These are phyloP conservation scores for Scheffersomyces titani DNA, from an alignment of 1,139 yeast species.

Conservation along the genomic window DNA sequence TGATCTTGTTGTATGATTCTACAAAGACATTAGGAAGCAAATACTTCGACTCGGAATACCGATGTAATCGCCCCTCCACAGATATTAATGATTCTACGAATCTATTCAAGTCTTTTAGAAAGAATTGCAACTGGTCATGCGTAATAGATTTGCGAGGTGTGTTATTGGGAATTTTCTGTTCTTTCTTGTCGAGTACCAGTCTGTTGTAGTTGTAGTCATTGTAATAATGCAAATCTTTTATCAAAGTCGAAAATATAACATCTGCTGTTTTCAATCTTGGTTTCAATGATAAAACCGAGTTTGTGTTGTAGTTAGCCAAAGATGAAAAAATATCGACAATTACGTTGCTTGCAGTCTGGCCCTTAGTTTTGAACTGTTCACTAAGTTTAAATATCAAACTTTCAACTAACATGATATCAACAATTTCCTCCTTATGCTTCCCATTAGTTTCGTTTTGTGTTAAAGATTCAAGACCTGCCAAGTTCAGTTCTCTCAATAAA, in stretches of 20 bases:
- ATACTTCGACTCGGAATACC: constrained; percentile 11
- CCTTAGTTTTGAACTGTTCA: constrained; percentile 22
- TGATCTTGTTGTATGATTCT: constrained; percentile 26
- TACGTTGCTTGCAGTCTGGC: constrained; percentile 19
- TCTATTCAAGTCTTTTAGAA: constrained; percentile 14
- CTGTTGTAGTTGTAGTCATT: constrained; percentile 32
- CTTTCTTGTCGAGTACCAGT: constrained; percentile 13
- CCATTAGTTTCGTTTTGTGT: not conserved
- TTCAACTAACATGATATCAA: constrained; percentile 30
- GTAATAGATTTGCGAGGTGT: constrained; percentile 27
- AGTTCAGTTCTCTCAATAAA: constrained; percentile 7
- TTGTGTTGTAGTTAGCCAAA: constrained; percentile 20
- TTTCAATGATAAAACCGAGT: constrained; percentile 15
- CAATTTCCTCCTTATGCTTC: constrained; percentile 11
- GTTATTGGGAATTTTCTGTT: constrained; percentile 17
- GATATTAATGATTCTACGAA: constrained; percentile 25
- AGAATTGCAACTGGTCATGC: constrained; percentile 20
- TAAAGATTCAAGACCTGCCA: constrained; percentile 10
- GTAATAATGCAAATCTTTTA: constrained; percentile 36
- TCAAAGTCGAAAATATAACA: constrained; percentile 31
- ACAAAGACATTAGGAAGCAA: constrained; percentile 22
- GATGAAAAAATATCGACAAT: constrained; percentile 26
- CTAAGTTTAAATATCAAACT: constrained; percentile 36
- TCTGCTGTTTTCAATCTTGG: constrained; percentile 30
- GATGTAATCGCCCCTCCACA: constrained; percentile 10